Evolutionary conservation across 345 rosid species (phyloP).

Genomic region (Boechera divaricarpa): DNA sequence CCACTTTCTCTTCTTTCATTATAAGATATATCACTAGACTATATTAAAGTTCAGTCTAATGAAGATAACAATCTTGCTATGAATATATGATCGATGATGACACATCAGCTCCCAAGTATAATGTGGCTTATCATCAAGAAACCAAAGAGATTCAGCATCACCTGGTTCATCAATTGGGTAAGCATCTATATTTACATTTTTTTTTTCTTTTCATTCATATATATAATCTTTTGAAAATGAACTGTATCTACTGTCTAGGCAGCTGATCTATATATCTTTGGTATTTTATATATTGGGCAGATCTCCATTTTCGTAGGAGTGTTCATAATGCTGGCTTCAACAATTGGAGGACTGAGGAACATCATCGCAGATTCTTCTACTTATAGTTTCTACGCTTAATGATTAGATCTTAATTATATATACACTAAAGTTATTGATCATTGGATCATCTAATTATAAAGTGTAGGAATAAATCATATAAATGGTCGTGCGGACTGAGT

Average conservation of each 20-base stretch:
- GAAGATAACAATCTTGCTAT: conserved; percentile 14
- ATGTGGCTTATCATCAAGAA: conserved; percentile 95
- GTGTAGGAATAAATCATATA: conserved; percentile 33
- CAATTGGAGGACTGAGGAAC: conserved; percentile 90
- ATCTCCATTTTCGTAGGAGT: conserved; percentile 62
- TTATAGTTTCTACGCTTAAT: conserved; percentile 72
- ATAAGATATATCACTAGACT: neutral
- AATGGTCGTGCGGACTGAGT: neutral
- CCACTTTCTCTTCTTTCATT: neutral
- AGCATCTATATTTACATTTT: conserved; percentile 1
- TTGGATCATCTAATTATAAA: conserved; percentile 21
- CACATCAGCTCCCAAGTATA: conserved; percentile 79
- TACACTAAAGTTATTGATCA: conserved; percentile 13
- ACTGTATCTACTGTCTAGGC: neutral
- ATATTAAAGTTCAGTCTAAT: neutral
- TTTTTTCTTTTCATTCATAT: neutral
- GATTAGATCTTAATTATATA: neutral
- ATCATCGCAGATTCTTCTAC: conserved; percentile 79
- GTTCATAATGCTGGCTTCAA: conserved; percentile 89
- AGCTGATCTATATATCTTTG: neutral
- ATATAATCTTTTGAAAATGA: neutral
- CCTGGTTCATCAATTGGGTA: conserved; percentile 96
- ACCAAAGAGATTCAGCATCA: conserved; percentile 71
- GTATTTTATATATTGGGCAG: conserved; percentile 44
- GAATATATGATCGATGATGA: conserved; percentile 6